Evolutionary conservation across 176 grass and related monocot genomes (phyloP).

Genomic region (Zea luxurians): DNA sequence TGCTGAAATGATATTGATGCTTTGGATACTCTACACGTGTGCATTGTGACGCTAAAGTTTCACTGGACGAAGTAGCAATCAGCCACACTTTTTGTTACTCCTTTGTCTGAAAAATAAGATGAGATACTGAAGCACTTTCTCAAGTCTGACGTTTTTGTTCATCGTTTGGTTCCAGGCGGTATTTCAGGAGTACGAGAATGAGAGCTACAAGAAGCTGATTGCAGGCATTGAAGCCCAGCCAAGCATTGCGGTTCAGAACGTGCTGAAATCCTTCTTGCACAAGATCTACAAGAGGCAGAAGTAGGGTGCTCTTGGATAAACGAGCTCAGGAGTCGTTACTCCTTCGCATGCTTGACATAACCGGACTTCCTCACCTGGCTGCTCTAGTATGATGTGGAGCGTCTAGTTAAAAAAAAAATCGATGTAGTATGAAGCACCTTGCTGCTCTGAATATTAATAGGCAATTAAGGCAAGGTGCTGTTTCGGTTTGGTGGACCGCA

Average conservation of each 20-base stretch:
- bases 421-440: constrained; percentile 34
- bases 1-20: not conserved
- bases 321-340: not conserved
- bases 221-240: constrained; percentile 73
- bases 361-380: not conserved
- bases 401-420: not conserved
- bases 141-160: constrained; percentile 24
- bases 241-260: constrained; percentile 62
- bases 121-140: not conserved
- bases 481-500: constrained; percentile 45
- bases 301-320: constrained; percentile 31
- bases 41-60: no score
- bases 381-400: not conserved
- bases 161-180: constrained; percentile 39
- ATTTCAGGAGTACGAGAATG: constrained; percentile 66
- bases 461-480: constrained; percentile 19
- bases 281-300: constrained; percentile 97
- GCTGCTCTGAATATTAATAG: constrained; percentile 37
- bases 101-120: constrained; percentile 3
- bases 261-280: constrained; percentile 87
- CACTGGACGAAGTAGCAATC: not conserved
- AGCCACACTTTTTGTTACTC: not conserved
- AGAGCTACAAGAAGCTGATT: constrained; percentile 74
- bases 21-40: no score
- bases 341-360: constrained; percentile 8